Base-by-base conservation (phyloP, 495 filamentous ascomycete species). In the Neurospora sublineolata region DNA sequence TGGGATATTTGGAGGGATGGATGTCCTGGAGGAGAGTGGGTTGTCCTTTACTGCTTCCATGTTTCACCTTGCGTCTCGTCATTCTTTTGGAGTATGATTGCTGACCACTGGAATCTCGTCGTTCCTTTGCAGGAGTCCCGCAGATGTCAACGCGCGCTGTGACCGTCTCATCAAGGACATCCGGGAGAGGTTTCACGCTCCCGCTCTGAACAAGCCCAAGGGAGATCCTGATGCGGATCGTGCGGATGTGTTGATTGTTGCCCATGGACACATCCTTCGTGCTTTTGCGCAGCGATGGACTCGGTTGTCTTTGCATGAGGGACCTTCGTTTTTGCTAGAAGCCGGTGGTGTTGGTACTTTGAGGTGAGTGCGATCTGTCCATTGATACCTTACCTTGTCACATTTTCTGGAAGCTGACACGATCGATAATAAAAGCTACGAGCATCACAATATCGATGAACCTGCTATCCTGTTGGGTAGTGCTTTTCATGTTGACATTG, bases 231-330 rank as follows among this genome's bases (percentile, higher is more conserved):
- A 80, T 30, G 69, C 79, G 30, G 72, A 69, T 0, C 76, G 73
- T 8, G 80, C 80, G n/a, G 86, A 88, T 70, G 88, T 92, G 33
- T 80, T 90, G 18, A 84, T 90, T 23, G 84, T 92, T 38, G 89
- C 92, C 5, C 94, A 97, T 76, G 94, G 94, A 0, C 94, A 97
- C 79, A 93, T 97, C 37, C 83, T 97, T 38, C 86, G 94, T 36
- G 93, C 93, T 0, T 97, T 97, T 80, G 92, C 93, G 6, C 94
- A 96, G 89, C 85, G 94, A 23, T 97, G 94, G 94, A 85, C 88
- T 0, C 85, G 87, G 0, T 89, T 91, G 78, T 85, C 89, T 23
- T 79, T 97, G 69, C 85, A 87, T 8, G 86, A 88, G 69, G 88
- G 89, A 4, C 84, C 92, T 7, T 83, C 86, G 4, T 87, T 94